Conservation (phyloP, 2,329 filamentous ascomycete genomes). For the Xylaria sp. region DNA sequence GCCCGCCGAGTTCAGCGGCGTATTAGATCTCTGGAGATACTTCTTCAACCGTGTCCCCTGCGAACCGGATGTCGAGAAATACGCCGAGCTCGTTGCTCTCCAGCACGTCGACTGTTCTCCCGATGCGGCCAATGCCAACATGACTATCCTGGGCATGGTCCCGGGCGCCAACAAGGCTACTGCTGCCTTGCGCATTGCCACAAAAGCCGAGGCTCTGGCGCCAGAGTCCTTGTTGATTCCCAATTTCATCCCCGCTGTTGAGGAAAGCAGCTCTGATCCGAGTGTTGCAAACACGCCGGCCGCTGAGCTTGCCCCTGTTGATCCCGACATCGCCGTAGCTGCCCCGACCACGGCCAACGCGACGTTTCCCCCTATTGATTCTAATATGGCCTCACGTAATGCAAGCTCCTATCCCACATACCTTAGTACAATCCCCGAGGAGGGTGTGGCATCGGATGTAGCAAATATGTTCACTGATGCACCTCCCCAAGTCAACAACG, state of each 20-base stretch:
- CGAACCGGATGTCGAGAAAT: background rate
- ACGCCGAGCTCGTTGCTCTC: conserved; percentile 18
- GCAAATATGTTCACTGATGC: background rate
- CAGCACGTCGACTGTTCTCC: background rate
- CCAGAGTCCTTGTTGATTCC: background rate
- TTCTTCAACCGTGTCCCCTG: background rate
- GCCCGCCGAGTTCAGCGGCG: background rate
- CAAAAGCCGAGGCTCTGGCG: background rate
- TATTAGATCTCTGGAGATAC: conserved; percentile 10
- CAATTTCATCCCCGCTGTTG: background rate
- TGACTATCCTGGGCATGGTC: background rate
- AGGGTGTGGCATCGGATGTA: background rate
- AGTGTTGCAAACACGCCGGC: too few species aligned
- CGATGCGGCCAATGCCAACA: background rate
- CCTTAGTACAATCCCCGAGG: too few species aligned
- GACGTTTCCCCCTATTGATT: background rate
- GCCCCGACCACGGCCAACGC: background rate
- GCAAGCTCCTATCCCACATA: background rate
- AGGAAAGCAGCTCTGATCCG: background rate
- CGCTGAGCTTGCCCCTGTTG: background rate
- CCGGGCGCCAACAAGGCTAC: background rate
- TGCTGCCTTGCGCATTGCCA: background rate
- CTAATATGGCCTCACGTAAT: background rate
- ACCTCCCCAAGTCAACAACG: background rate
- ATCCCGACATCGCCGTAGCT: background rate